These are phyloP conservation scores for Croton laevigatus DNA, from an alignment of 441 rosid species.

Conservation along the genomic window DNA sequence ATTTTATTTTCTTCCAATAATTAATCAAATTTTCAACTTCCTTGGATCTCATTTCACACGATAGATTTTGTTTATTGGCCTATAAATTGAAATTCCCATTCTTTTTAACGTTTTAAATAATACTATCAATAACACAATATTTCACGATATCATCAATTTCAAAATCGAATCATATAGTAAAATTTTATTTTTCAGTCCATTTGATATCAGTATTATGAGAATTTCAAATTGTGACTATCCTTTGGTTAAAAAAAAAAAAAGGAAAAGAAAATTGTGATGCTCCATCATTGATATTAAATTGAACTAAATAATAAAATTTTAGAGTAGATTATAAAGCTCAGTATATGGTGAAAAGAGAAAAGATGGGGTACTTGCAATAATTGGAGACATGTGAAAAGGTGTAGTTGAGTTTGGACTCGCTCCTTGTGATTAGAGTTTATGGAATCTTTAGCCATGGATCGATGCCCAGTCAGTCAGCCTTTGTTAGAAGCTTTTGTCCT, in stretches of 20 bases:
- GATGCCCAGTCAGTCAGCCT: constrained; percentile 30
- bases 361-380: not conserved
- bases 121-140: too few relatives aligned
- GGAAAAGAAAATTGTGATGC: too few relatives aligned
- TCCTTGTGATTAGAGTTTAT: not conserved
- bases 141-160: too few relatives aligned
- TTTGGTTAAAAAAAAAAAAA: too few relatives aligned
- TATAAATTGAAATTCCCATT: not conserved
- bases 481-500: constrained; percentile 24
- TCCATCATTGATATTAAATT: not conserved
- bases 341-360: not conserved
- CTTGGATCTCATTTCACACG: not conserved
- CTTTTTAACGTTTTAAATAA: too few relatives aligned
- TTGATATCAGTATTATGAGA: too few relatives aligned
- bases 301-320: not conserved
- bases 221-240: not conserved
- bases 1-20: too few relatives aligned
- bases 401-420: constrained; percentile 19
- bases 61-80: not conserved
- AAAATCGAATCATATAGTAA: too few relatives aligned
- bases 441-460: constrained; percentile 26
- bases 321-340: not conserved
- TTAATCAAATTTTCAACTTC: not conserved
- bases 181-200: too few relatives aligned
- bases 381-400: constrained; percentile 32